These are phyloP conservation scores for Dacryopinax primogenitus DNA, from an alignment of 768 basidiomycete species.

Conservation along the genomic window DNA sequence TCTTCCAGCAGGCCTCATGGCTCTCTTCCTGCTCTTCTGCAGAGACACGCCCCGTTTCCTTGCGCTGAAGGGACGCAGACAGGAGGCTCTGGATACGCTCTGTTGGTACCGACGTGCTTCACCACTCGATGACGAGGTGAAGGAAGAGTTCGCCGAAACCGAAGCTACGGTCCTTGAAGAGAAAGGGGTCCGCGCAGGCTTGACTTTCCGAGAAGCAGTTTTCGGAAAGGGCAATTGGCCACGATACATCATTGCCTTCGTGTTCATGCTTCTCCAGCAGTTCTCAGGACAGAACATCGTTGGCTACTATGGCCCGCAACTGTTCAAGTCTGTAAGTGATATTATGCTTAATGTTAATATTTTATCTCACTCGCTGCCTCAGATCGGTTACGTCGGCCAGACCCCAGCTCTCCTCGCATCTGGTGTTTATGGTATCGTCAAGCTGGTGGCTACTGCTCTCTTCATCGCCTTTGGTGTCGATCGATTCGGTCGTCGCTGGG, in stretches of 20 bases:
- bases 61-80: constrained; percentile 24
- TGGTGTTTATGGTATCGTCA: constrained; percentile 31
- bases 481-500: constrained; percentile 30
- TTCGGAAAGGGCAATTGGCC: constrained; percentile 68
- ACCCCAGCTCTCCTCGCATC: constrained; percentile 27
- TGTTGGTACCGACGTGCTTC: constrained; percentile 27
- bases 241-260: constrained; percentile 70
- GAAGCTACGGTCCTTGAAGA: constrained; percentile 69
- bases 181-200: constrained; percentile 45
- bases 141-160: constrained; percentile 44
- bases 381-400: constrained; percentile 26
- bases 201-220: constrained; percentile 59
- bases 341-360: background rate
- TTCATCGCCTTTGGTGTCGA: constrained; percentile 31
- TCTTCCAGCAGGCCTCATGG: constrained; percentile 30
- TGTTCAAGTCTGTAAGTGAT: constrained; percentile 20
- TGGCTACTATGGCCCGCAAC: constrained; percentile 27
- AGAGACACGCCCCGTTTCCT: constrained; percentile 28
- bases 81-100: constrained; percentile 37
- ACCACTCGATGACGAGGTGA: constrained; percentile 25
- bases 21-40: constrained; percentile 18
- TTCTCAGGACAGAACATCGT: constrained; percentile 75
- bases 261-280: constrained; percentile 49
- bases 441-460: constrained; percentile 28
- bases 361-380: background rate